Percentiles rank a stretch among this genome's conserved stretches.
Conservation (phyloP, 768 basidiomycete genomes). For the Kwoniella sp. region DNA sequence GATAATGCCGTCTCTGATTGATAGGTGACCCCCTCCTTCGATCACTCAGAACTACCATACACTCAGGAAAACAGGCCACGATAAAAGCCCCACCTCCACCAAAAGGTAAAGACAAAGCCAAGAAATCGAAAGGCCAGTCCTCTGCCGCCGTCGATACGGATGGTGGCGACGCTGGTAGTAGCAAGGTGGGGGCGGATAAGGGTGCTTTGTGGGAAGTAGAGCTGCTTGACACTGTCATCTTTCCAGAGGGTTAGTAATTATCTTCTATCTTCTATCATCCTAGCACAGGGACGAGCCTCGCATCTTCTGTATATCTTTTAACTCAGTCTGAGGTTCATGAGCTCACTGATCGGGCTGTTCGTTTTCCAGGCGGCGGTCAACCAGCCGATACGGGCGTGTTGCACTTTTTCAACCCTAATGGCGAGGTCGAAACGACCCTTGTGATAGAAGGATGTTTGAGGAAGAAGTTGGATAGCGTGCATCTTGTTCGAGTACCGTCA, state of each 20-base stretch:
- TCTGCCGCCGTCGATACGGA: slow-evolving; percentile 2
- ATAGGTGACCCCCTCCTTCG: slow-evolving; percentile 48
- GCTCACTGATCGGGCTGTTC: too few species aligned
- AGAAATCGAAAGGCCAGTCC: slow-evolving; percentile 29
- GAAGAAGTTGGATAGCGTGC: slow-evolving; percentile 43
- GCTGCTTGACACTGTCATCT: slow-evolving; percentile 51
- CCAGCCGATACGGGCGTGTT: slow-evolving; percentile 50
- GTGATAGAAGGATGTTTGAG: slow-evolving; percentile 45
- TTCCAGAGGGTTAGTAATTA: slow-evolving; percentile 51
- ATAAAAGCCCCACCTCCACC: slow-evolving; percentile 38
- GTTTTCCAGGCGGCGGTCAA: slow-evolving; percentile 55
- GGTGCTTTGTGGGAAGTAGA: slow-evolving; percentile 51
- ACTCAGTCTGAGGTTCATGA: too few species aligned
- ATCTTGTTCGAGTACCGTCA: slow-evolving; percentile 45
- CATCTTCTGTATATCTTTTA: too few species aligned
- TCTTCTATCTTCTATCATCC: too few species aligned
- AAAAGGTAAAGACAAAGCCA: slow-evolving; percentile 40
- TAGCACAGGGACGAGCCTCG: too few species aligned
- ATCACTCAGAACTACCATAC: slow-evolving; percentile 30
- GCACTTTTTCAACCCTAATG: slow-evolving; percentile 30
- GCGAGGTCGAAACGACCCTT: slow-evolving; percentile 19
- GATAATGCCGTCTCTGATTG: background rate
- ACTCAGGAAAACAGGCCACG: slow-evolving; percentile 28
- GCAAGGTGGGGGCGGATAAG: slow-evolving; percentile 19
- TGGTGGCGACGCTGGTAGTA: background rate